Percentiles rank a stretch among this genome's conserved stretches.
These are phyloP conservation scores for Aristolochia fimbriata DNA, from an alignment of 164 flowering plant genomes.

Conservation along the genomic window DNA sequence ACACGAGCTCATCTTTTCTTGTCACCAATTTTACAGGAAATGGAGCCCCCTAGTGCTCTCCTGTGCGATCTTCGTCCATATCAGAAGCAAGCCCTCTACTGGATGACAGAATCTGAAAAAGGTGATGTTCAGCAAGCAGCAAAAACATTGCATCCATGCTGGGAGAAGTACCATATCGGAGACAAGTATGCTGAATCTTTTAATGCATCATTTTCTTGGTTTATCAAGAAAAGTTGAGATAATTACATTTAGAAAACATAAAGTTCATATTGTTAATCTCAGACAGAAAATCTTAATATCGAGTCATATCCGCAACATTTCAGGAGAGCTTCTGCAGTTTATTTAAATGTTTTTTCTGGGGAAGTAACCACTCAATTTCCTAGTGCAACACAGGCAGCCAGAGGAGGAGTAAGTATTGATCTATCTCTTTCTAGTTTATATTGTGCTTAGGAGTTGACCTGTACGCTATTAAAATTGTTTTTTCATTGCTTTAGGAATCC, in stretches of 20 bases:
- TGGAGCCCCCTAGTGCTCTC: conserved; percentile 61
- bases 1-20: neutral
- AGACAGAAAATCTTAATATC: conserved; percentile 5
- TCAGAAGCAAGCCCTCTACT: conserved; percentile 76
- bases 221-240: conserved; percentile 11
- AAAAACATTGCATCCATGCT: conserved; percentile 73
- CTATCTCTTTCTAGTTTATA: too few relatives aligned
- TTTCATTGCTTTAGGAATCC: too few relatives aligned
- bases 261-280: too few relatives aligned
- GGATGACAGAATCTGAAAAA: conserved; percentile 70
- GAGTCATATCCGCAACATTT: too few relatives aligned
- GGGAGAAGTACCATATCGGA: conserved; percentile 58
- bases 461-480: too few relatives aligned
- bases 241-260: too few relatives aligned
- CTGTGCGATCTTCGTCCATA: conserved; percentile 57
- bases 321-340: conserved; percentile 68
- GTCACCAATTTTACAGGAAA: conserved; percentile 34
- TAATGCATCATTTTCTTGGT: too few relatives aligned
- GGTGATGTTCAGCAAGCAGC: conserved; percentile 54
- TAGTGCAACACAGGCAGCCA: conserved; percentile 50
- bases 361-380: conserved; percentile 69
- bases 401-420: conserved; percentile 61
- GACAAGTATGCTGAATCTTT: conserved; percentile 36
- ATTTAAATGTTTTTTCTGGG: conserved; percentile 64
- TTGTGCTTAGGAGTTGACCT: too few relatives aligned